Evolutionary conservation across 345 rosid genomes (phyloP), one percentile per base, ranked within the genome.

Genomic region (Camelina neglecta): DNA sequence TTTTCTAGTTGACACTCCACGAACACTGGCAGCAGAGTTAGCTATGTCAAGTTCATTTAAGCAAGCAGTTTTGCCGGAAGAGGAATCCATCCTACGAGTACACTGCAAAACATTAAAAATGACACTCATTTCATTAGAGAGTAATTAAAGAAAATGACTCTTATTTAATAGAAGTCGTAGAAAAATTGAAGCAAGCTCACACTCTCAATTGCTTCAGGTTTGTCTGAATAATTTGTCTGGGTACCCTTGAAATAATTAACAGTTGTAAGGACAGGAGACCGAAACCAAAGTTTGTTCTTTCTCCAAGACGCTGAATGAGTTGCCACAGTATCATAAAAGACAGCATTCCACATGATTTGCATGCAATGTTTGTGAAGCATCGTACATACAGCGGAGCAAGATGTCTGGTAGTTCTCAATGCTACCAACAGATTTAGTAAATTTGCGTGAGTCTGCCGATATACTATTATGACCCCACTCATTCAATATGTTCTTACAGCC

Each of bases 321-420:
- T 35, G 75, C 85, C 68, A 92, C 69, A 59, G 73, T 70, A 73
- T 92, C 97, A 80, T 88, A 84, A 86, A 89, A 90, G 67, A 88
- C 89, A 79, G 91, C 91, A 80, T 95, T 92, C 97, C 97, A 95
- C 79, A 83, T 76, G 64, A 88, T 88, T 84, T 86, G 90, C 93
- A 86, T 88, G 85, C 88, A 88, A 79, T 79, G 69, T 73, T 84
- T 82, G 75, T 83, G 74, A 81, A 95, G 90, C 80, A 83, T 70
- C 86, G 83, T 76, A 82, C 86, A 82, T 36, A 92, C 82, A 83
- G 81, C 84, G 38, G 83, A 79, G 72, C 79, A 75, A 24, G 94
- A 87, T 36, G 75, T 80, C 90, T 86, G 73, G 71, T 89, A 89
- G 79, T 85, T 85, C 75, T 87, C 89, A 69, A 85, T 67, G 83